Evolutionary conservation across 306 rosid genomes (phyloP), one percentile per base, ranked within the genome.

Genomic region (Rosa rugosa): DNA sequence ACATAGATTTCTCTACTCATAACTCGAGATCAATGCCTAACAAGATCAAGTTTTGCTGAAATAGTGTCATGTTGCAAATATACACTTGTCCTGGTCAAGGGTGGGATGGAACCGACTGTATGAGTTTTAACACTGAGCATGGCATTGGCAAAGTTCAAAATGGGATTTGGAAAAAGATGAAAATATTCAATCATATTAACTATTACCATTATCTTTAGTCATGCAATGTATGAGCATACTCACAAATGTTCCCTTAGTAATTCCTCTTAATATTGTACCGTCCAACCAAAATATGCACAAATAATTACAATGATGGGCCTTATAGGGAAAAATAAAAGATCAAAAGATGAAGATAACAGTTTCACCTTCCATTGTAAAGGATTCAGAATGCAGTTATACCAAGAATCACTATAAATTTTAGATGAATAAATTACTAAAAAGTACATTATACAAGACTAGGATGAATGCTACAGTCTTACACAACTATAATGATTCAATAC

Each of bases 401-500:
- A 77, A 40, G 44, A 40, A 51, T 54, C 20, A 25, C 7, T 68
- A 65, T 69, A 36, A 66, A 66, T 50, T 36, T 77, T 10, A 27
- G 53, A 41, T 54, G 2, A 11, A 68, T 16, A 12, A 44, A 16
- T 54, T 17, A 11, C 20, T 73, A 45, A 20, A 54, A 73, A 56
- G 77, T 73, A 73, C 49, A 53, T 53, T 40, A 13, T 34, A 51
- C 41, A 67, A 47, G 23, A 64, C 3, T 34, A 46, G 17, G 20
- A 31, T 63, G 22, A 77, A 78, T 68, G 71, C 62, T 46, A 41
- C 17, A 69, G 50, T 75, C 49, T 41, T 27, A 60, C 65, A 77
- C 25, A 66, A 77, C 25, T 47, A 47, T 13, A 42, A 77, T 45
- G 68, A 72, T 68, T 38, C 74, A 77, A 69, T 81, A 40, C 11